Percentiles rank a stretch among this genome's conserved stretches.
Conservation (phyloP, 2,329 filamentous ascomycete species). For the Ophidiomyces ophidiicola region DNA sequence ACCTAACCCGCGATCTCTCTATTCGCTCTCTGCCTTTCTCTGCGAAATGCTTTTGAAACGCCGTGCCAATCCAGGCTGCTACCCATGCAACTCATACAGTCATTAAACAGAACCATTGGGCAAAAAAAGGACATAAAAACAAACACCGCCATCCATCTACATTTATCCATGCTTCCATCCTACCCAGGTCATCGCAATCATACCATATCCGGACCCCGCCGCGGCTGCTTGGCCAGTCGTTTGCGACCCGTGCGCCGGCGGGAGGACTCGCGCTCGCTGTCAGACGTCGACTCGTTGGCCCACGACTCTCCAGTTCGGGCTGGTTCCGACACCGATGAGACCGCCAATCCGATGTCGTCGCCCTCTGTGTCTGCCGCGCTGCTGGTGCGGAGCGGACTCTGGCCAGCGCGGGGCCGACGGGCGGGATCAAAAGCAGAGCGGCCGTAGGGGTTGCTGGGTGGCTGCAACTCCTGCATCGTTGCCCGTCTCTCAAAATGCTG, state of each 20-base stretch:
- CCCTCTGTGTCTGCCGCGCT: slow-evolving; percentile 16
- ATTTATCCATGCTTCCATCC: no score
- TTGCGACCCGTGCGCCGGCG: slow-evolving; percentile 9
- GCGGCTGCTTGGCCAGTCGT: slow-evolving; percentile 12
- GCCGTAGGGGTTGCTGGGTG: background rate
- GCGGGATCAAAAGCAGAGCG: slow-evolving; percentile 17
- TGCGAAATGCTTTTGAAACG: no score
- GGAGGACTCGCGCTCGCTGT: slow-evolving; percentile 7
- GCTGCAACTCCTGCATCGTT: background rate
- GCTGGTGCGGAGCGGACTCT: slow-evolving; percentile 5
- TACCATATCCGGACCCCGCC: slow-evolving; percentile 10
- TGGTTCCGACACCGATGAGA: slow-evolving; percentile 3
- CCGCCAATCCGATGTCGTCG: slow-evolving; percentile 12
- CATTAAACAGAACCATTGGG: no score
- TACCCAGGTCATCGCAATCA: slow-evolving; percentile 1
- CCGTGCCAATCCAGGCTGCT: no score
- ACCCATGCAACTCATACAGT: no score
- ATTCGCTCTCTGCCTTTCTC: no score
- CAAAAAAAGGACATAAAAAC: no score
- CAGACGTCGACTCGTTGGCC: slow-evolving; percentile 3
- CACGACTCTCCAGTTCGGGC: background rate
- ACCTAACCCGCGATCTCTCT: no score
- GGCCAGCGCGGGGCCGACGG: slow-evolving; percentile 13
- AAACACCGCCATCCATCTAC: no score
- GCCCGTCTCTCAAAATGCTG: slow-evolving; percentile 5